Evolutionary conservation across 345 rosid genomes (phyloP), one percentile per base, ranked within the genome.

Genomic region (Toxicodendron radicans): DNA sequence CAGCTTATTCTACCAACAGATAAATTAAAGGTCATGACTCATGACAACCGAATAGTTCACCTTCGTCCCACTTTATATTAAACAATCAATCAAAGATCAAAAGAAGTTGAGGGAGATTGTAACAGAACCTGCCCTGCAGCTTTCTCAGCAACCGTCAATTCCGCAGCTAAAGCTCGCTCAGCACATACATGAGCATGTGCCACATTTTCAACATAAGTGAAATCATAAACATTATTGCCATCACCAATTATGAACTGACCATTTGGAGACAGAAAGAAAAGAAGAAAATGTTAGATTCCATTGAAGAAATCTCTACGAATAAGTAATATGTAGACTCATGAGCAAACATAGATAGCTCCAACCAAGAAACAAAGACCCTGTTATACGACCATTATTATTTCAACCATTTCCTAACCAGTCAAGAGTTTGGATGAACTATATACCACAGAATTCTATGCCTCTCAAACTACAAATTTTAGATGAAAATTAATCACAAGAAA

Each of bases 161-260:
- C 90, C 3, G 97, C 88, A 64, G 99, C 92, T 78, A 95, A 86
- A 86, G 99, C 91, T 80, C 90, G 82, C 81, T 95, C 99, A 79
- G 97, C 97, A 79, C 99, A 91, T 70, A 91, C 78, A 83, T 92
- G 97, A 66, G 95, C 94, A 81, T 92, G 97, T 62, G 95, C 97
- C 81, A 92, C 97, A 85, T 95, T 95, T 82, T 90, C 97, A 64
- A 91, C 99, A 71, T 86, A 92, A 57, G 97, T 92, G 82, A 92
- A 91, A 80, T 92, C 99, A 32, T 86, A 88, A 45, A 85, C 32
- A 54, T 95, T 95, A 71, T 84, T 88, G 65, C 99, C 99, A 41
- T 95, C 91, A 67, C 99, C 99, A 66, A 95, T 88, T 59, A 95
- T 90, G 87, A 91, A 92, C 99, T 95, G 87, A 45, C 64, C 80